Conservation (phyloP, 768 basidiomycete genomes). For the Lepiota brunneoincarnata region DNA sequence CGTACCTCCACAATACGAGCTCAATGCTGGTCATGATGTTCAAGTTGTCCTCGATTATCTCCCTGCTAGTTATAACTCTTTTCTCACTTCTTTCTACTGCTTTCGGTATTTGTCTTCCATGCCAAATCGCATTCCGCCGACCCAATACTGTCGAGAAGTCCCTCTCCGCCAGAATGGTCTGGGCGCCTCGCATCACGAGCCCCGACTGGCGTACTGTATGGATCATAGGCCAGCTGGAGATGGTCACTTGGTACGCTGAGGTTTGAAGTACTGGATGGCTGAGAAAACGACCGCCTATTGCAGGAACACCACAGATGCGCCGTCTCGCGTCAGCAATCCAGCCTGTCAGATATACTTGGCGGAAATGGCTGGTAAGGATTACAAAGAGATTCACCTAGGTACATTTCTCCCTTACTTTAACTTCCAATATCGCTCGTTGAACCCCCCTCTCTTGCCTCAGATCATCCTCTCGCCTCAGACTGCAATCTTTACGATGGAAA, state of each 20-base stretch:
- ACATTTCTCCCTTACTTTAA: conserved; percentile 11
- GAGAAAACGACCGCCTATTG: neutral
- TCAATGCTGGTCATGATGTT: conserved; percentile 34
- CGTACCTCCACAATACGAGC: conserved; percentile 11
- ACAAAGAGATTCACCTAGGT: conserved; percentile 29
- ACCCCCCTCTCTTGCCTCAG: conserved; percentile 24
- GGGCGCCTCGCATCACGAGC: neutral
- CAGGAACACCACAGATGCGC: conserved; percentile 5
- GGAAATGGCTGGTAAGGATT: neutral
- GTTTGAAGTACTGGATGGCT: neutral
- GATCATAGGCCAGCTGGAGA: neutral
- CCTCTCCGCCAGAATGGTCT: neutral
- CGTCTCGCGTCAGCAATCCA: neutral
- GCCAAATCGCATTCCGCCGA: conserved; percentile 21
- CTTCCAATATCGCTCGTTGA: conserved; percentile 8
- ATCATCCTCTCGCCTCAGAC: conserved; percentile 44
- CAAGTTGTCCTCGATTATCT: conserved; percentile 18
- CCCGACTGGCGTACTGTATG: neutral
- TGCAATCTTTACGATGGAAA: conserved; percentile 44
- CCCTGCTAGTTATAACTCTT: conserved; percentile 20
- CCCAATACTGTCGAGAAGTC: neutral
- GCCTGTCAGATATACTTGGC: neutral
- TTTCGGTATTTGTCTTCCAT: conserved; percentile 26
- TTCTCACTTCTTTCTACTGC: conserved; percentile 21
- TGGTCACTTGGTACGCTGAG: conserved; percentile 7